Percentiles rank a stretch among this genome's conserved stretches.
Conservation (phyloP, 805 yeast species). For the Yarrowia keelungensis region DNA sequence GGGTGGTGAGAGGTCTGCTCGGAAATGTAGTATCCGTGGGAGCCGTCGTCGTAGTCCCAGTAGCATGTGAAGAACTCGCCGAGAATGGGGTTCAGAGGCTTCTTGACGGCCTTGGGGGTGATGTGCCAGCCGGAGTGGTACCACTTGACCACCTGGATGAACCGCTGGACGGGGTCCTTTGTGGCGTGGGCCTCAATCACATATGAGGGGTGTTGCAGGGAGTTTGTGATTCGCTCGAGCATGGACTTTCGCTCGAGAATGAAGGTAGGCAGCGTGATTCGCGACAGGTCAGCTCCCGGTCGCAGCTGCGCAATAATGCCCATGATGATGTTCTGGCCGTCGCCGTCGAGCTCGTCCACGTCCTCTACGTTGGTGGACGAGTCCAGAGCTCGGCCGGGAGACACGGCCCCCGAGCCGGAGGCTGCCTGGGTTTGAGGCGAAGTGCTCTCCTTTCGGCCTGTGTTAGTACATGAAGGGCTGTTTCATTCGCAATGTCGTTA, state of each 20-base stretch:
- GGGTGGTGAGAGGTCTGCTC: constrained; percentile 99
- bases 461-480: neutral
- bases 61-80: constrained; percentile 91
- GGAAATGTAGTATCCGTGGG: constrained; percentile 79
- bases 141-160: constrained; percentile 80
- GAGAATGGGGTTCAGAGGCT: constrained; percentile 92
- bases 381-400: constrained; percentile 15
- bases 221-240: constrained; percentile 94
- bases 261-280: constrained; percentile 94
- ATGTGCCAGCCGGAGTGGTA: constrained; percentile 97
- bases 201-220: constrained; percentile 75
- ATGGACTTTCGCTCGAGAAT: constrained; percentile 93
- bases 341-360: constrained; percentile 89
- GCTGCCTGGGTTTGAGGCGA: constrained; percentile 24
- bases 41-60: constrained; percentile 82
- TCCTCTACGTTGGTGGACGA: constrained; percentile 53
- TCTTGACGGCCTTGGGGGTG: constrained; percentile 97
- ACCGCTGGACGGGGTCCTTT: constrained; percentile 68
- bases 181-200: constrained; percentile 70
- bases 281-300: constrained; percentile 88
- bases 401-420: constrained; percentile 11
- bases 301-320: constrained; percentile 90
- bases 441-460: constrained; percentile 36
- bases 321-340: constrained; percentile 83
- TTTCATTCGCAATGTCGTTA: no score